phyloP scores from a whole-genome alignment of 1,284 basidiomycete genomes.

The Mycena sp. region DNA sequence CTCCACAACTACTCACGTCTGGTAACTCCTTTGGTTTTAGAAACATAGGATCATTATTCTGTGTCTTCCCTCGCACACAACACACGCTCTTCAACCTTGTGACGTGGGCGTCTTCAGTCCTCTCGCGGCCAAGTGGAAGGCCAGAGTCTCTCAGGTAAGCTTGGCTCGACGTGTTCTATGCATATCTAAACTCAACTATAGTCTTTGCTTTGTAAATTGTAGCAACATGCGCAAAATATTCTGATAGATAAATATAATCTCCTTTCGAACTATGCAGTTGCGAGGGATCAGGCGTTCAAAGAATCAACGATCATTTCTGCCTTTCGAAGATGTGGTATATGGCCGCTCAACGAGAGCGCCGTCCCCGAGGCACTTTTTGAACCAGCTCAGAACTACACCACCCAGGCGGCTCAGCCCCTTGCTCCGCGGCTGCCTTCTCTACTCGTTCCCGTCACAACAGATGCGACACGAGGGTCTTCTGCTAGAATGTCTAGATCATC shows the following conservation, averaged over 20 bases:
- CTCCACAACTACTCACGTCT: neutral
- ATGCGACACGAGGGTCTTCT: neutral
- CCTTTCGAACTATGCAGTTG: neutral
- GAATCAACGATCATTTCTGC: neutral
- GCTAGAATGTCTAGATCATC: neutral
- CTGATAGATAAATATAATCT: too few species aligned
- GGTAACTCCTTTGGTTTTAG: neutral
- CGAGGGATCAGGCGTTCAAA: neutral
- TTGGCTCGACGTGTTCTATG: neutral
- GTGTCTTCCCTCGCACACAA: constrained; percentile 14
- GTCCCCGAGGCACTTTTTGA: too few species aligned
- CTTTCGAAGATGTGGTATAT: constrained; percentile 12
- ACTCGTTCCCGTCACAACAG: neutral
- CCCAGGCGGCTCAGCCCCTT: too few species aligned
- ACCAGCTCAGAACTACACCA: too few species aligned
- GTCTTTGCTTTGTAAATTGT: neutral
- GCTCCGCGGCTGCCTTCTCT: neutral
- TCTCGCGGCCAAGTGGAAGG: constrained; percentile 13
- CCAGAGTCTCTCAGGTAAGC: constrained; percentile 25
- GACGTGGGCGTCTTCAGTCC: constrained; percentile 15
- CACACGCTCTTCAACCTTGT: constrained; percentile 15
- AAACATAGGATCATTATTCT: constrained; percentile 14
- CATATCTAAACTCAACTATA: neutral
- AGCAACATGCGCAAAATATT: neutral
- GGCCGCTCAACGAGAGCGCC: constrained; percentile 6